Base-by-base conservation (phyloP, 768 basidiomycete genomes). In the Lactifluus volemus region DNA sequence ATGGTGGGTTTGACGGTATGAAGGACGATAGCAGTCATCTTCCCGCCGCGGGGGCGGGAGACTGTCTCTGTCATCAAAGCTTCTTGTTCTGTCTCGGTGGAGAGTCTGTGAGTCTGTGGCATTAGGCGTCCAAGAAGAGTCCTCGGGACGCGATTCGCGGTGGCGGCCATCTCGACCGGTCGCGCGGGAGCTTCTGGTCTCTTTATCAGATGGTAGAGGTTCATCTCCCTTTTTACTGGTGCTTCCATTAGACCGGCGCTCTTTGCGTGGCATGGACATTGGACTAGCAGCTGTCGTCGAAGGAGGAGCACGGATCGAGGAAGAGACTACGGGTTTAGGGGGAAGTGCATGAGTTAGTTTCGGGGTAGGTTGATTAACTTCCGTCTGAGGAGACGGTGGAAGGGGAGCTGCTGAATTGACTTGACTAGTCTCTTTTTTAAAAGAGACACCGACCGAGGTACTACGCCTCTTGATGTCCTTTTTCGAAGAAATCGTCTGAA, bases 261-360 rank as follows among this genome's bases (percentile, higher is more conserved):
- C 65, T 63, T 66, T 66, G 48, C 59, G 65, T 8, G 65, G 63
- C 44, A 66, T 58, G 32, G 63, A 66, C 65, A 66, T 66, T 15
- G 65, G 65, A 53, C 65, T 66, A 34, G 65, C 65, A 12, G 65
- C 65, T 17, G 65, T 66, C 30, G 65, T 66, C 25, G 65, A 66
- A 50, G 65, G 63, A 2, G 63, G 56, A 5, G 58, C 41, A 29
- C 63, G 65, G 39, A 66, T 60, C 5, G 65, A 54, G 9, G 61
- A 58, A 38, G 63, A 58, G 11, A 60, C 59, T 15, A 66, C 55
- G 15, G 65, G 65, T 50, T 66, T 66, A 8, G 65, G 59, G 45
- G 65, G 65, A 6, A 66, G 58, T 17, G 65, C 65, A n/a, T 66
- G 65, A 3, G 58, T 66, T 41, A 65, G 34, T 17, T 55, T 62